Evolutionary conservation across 2,329 filamentous ascomycete genomes (phyloP).

Genomic region (Penicillium sp.): DNA sequence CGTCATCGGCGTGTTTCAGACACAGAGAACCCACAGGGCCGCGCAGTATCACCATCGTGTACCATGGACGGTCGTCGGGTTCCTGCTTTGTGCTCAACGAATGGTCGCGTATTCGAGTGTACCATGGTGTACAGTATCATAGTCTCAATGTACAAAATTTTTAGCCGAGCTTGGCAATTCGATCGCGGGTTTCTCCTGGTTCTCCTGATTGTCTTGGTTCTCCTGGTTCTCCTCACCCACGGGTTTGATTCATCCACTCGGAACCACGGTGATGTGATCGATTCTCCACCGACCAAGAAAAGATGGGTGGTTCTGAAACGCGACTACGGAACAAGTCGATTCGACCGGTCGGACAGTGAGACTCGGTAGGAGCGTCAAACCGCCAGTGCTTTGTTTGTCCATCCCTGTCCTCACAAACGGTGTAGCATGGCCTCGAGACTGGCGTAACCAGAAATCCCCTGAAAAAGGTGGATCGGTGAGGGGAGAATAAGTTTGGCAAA

Average conservation of each 20-base stretch:
- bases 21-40: neutral
- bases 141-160: neutral
- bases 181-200: neutral
- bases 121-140: neutral
- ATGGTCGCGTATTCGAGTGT: neutral
- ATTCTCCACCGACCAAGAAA: constrained; percentile 6
- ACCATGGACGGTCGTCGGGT: neutral
- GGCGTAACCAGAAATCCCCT: constrained; percentile 1
- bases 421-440: too few relatives aligned
- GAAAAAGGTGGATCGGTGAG: neutral
- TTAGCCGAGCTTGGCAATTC: neutral
- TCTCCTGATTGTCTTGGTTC: neutral
- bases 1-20: neutral
- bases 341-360: constrained; percentile 1
- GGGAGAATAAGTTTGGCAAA: neutral
- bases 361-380: neutral
- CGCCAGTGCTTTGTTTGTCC: too few relatives aligned
- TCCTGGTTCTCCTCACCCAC: neutral
- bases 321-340: neutral
- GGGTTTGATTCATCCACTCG: neutral
- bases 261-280: neutral
- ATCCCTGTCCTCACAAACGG: too few relatives aligned
- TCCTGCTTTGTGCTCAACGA: neutral
- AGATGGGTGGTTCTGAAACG: constrained; percentile 2
- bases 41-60: neutral